Percentiles rank a stretch among this genome's conserved stretches.
Conservation (phyloP, 192 early-diverging fungal genomes). For the Umbelopsis sp. region DNA sequence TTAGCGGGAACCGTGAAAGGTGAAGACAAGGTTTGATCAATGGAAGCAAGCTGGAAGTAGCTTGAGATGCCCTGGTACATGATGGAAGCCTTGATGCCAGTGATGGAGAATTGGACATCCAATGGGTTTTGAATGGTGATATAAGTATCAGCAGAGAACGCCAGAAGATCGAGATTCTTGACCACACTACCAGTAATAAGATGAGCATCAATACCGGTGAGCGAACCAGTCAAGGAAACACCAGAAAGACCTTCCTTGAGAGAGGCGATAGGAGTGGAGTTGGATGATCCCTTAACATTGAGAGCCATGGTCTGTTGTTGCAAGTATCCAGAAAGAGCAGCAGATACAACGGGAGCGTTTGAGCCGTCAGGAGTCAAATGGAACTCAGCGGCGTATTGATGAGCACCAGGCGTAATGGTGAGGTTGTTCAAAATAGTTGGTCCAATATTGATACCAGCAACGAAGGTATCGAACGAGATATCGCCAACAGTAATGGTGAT, state of each 20-base stretch:
- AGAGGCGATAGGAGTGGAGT: conserved; percentile 48
- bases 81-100: conserved; percentile 18
- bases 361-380: conserved; percentile 36
- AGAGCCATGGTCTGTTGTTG: conserved; percentile 33
- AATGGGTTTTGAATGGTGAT: conserved; percentile 34
- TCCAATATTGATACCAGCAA: conserved; percentile 12
- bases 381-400: conserved; percentile 42
- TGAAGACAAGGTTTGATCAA: conserved; percentile 21
- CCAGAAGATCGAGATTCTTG: background rate
- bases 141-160: conserved; percentile 1
- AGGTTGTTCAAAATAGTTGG: conserved; percentile 4
- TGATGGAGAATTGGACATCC: conserved; percentile 20
- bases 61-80: background rate
- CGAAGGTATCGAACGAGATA: conserved; percentile 40
- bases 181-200: conserved; percentile 35
- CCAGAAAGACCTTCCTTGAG: conserved; percentile 46
- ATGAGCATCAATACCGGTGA: conserved; percentile 51
- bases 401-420: conserved; percentile 43
- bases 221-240: conserved; percentile 38
- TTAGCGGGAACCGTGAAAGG: conserved; percentile 23
- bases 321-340: conserved; percentile 47
- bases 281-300: conserved; percentile 38
- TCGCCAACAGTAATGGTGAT: conserved; percentile 55
- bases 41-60: conserved; percentile 23
- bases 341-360: conserved; percentile 32